phyloP scores from a whole-genome alignment of 768 basidiomycete species.

The Kwoniella shandongensis region DNA sequence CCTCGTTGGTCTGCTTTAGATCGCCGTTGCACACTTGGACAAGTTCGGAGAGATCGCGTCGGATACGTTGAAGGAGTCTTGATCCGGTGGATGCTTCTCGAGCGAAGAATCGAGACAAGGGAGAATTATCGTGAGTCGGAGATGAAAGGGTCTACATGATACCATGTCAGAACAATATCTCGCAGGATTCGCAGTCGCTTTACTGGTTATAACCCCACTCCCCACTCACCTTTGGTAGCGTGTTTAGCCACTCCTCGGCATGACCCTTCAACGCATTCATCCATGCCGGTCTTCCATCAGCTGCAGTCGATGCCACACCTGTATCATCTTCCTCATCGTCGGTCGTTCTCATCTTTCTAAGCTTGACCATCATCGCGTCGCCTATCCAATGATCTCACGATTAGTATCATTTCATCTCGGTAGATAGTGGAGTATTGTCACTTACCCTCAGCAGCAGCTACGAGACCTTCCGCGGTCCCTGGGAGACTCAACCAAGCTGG shows the following conservation, averaged over 20 bases:
- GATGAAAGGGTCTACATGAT: slow-evolving; percentile 63
- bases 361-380: slow-evolving; percentile 67
- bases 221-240: slow-evolving; percentile 68
- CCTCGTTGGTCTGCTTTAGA: slow-evolving; percentile 92
- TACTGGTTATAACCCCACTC: too few species aligned
- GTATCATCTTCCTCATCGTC: slow-evolving; percentile 43
- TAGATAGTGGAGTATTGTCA: neutral
- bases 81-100: slow-evolving; percentile 80
- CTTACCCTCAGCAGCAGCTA: slow-evolving; percentile 85
- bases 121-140: slow-evolving; percentile 61
- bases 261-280: slow-evolving; percentile 82
- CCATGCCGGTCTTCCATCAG: slow-evolving; percentile 77
- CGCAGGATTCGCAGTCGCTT: slow-evolving; percentile 20
- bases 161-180: neutral
- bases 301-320: slow-evolving; percentile 1
- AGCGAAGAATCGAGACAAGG: slow-evolving; percentile 81
- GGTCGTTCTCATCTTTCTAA: slow-evolving; percentile 81
- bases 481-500: slow-evolving; percentile 93
- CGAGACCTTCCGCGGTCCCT: slow-evolving; percentile 85
- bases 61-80: slow-evolving; percentile 74
- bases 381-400: slow-evolving; percentile 16
- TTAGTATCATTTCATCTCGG: too few species aligned
- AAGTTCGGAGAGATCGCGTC: slow-evolving; percentile 76
- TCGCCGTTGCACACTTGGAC: slow-evolving; percentile 80
- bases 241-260: slow-evolving; percentile 77